phyloP scores from a whole-genome alignment of 495 filamentous ascomycete species.

The Penicillium waksmanii region DNA sequence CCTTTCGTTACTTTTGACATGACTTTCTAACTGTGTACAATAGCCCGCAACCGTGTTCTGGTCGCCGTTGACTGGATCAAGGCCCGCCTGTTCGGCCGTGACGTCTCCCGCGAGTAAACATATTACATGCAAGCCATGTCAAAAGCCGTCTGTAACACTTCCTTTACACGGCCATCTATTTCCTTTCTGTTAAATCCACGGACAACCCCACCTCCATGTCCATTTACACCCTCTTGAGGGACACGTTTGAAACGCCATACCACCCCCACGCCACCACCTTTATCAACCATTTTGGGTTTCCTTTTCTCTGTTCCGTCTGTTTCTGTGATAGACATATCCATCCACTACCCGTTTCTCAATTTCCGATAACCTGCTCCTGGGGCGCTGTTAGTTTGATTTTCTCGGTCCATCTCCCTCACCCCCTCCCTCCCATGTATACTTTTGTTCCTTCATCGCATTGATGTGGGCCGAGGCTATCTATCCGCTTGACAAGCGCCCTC shows the following conservation, averaged over 20 bases:
- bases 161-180: conserved; percentile 14
- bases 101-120: conserved; percentile 87
- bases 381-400: conserved; percentile 16
- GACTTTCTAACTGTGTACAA: conserved; percentile 15
- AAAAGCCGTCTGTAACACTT: conserved; percentile 21
- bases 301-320: conserved; percentile 15
- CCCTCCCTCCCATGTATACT: conserved; percentile 18
- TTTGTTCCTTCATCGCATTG: background rate
- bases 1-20: conserved; percentile 8
- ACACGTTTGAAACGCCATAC: conserved; percentile 24
- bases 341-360: conserved; percentile 20
- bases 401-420: conserved; percentile 9
- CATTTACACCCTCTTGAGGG: background rate
- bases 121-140: conserved; percentile 5
- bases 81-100: conserved; percentile 91
- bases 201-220: conserved; percentile 13
- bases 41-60: conserved; percentile 87
- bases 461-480: background rate
- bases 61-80: conserved; percentile 96
- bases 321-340: conserved; percentile 30
- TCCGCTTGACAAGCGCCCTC: conserved; percentile 9
- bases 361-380: conserved; percentile 23
- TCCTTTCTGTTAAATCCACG: conserved; percentile 14
- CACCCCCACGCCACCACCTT: conserved; percentile 21
- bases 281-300: conserved; percentile 11